Conservation (phyloP, 768 basidiomycete species). For the Saitozyma podzolica region DNA sequence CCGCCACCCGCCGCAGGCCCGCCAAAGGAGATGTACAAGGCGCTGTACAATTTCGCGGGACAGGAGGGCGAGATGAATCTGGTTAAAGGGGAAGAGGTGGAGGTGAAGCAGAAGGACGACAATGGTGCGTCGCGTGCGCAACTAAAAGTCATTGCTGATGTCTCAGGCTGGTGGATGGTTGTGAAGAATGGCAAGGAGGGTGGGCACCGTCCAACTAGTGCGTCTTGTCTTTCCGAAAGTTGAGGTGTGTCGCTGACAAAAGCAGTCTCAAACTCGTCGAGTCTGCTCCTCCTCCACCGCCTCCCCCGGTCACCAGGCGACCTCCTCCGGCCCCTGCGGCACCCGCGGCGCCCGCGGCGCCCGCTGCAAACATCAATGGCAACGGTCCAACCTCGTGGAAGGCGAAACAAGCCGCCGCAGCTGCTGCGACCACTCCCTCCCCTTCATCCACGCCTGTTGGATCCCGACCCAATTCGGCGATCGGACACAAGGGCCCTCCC, state of each 20-base stretch:
- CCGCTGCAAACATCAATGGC: constrained; percentile 20
- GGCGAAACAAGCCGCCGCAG: constrained; percentile 8
- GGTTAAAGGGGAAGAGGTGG: constrained; percentile 86
- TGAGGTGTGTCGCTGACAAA: not conserved
- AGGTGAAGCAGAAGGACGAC: constrained; percentile 85
- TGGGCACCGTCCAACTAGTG: constrained; percentile 78
- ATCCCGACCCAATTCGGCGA: constrained; percentile 36
- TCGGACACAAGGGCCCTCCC: constrained; percentile 46
- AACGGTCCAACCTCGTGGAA: constrained; percentile 16
- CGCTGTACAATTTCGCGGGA: constrained; percentile 85
- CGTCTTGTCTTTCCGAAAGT: constrained; percentile 6
- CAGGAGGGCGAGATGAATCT: constrained; percentile 89
- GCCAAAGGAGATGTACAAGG: constrained; percentile 73
- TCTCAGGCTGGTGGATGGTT: constrained; percentile 86
- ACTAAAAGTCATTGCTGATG: constrained; percentile 3
- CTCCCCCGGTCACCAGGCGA: constrained; percentile 60
- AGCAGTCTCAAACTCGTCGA: constrained; percentile 68
- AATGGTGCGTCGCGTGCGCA: constrained; percentile 59
- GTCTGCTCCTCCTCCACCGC: constrained; percentile 67
- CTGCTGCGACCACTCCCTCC: constrained; percentile 53
- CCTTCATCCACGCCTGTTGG: constrained; percentile 57
- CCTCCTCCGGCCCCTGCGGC: constrained; percentile 56
- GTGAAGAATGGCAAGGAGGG: constrained; percentile 74
- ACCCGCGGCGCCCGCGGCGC: constrained; percentile 50
- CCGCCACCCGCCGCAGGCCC: constrained; percentile 63